These are phyloP conservation scores for Dictyostelium capitatum DNA, from an alignment of 78 protist genomes.

Conservation along the genomic window DNA sequence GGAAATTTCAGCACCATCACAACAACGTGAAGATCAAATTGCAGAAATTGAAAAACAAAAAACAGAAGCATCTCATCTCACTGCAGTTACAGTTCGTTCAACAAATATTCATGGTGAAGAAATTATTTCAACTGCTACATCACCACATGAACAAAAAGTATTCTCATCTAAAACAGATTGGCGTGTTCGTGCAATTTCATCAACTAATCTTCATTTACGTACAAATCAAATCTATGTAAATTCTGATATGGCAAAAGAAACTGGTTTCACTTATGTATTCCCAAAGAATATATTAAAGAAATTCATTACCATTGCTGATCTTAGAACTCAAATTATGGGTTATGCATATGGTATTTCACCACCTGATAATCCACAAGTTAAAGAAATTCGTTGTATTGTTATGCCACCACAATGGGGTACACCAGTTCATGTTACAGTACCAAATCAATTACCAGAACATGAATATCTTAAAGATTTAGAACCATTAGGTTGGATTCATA, in stretches of 20 bases:
- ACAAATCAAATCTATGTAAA: conserved; percentile 98
- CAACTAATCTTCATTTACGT: conserved; percentile 98
- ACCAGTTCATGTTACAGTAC: conserved; percentile 95
- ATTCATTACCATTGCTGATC: conserved; percentile 96
- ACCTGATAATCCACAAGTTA: conserved; percentile 97
- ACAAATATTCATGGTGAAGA: conserved; percentile 98
- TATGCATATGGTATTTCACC: conserved; percentile 98
- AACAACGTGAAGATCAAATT: conserved; percentile 97
- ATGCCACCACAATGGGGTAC: conserved; percentile 99
- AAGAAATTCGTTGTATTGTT: conserved; percentile 98
- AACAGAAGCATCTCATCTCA: conserved; percentile 90
- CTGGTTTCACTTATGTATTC: conserved; percentile 97
- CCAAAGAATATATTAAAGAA: conserved; percentile 99
- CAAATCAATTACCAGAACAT: conserved; percentile 95
- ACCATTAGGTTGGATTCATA: conserved; percentile 99
- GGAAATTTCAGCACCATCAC: conserved; percentile 99
- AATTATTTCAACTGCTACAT: conserved; percentile 96
- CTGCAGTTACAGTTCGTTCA: conserved; percentile 95
- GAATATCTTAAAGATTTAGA: conserved; percentile 96
- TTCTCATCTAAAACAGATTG: conserved; percentile 97
- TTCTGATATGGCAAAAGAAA: conserved; percentile 94
- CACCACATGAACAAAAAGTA: conserved; percentile 95
- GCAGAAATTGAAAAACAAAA: conserved; percentile 98
- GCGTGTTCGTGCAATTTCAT: conserved; percentile 99
- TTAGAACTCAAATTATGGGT: conserved; percentile 98